Base-by-base conservation (phyloP, 2,329 filamentous ascomycete genomes). In the Sarocladiaceae sp. region DNA sequence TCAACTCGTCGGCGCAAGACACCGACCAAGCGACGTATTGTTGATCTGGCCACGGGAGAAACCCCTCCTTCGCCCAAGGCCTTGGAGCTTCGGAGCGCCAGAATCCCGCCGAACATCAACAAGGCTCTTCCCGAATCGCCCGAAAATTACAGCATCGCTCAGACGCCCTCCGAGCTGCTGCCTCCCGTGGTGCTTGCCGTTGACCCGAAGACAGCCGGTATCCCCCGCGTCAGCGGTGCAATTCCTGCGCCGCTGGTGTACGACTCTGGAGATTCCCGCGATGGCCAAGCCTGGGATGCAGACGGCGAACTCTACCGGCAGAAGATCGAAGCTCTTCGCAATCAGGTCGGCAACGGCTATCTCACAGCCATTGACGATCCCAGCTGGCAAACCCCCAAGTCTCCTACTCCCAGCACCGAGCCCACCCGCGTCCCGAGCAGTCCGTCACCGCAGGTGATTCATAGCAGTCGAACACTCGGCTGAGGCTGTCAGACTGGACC, bases 321-420 rank as follows among this genome's bases (percentile, higher is more conserved):
- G 60, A 93, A 93, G 63, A 84, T 97, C 45, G 89, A 95, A 62
- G 82, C 85, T 3, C 68, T 96, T 44, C 83, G 89, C 49, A 84
- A 84, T 56, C 88, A 91, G 56, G 83, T 95, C 51, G 90, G 90
- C 24, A 88, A 82, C 54, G 85, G 82, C 29, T 98, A 95, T 76
- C 75, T 98, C 31, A 90, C 82, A 50, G 88, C 86, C 12, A 70
- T 97, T 42, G 85, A 85, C 48, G 90, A 95, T 55, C 86, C 93
- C 60, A 73, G 67, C 33, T 82, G 79, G 78, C 73, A 80, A 49
- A 54, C 67, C 6, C 63, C 62, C 35, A 50, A 49, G 6, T 45
- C 51, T 32, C 23, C 35, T 55, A 51, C 37, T 46, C 20, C 53
- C 58, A 6, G 53, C 21, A 54, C 65, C 15, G 54, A 56, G 39